Evolutionary conservation across 371 early-diverging fungal species (phyloP).

Genomic region (Mortierella sp.): DNA sequence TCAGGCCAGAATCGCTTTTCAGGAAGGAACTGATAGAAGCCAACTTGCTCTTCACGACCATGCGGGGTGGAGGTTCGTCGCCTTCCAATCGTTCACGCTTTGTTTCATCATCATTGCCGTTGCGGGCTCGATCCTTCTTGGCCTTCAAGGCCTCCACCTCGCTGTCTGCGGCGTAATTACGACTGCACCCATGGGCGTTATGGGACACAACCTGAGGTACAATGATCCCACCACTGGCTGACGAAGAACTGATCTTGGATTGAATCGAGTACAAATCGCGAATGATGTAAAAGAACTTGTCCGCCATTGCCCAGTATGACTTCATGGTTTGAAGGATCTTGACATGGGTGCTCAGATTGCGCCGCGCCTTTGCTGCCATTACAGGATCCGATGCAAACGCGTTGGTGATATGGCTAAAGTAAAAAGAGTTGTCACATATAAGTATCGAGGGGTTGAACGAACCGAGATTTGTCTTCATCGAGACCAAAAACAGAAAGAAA

Average conservation of each 20-base stretch:
- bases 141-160: conserved; percentile 12
- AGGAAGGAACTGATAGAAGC: conserved; percentile 52
- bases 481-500: no score
- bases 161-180: conserved; percentile 13
- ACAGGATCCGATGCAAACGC: conserved; percentile 59
- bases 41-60: conserved; percentile 45
- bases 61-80: conserved; percentile 13
- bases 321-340: conserved; percentile 63
- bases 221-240: conserved; percentile 25
- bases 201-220: conserved; percentile 51
- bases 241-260: conserved; percentile 51
- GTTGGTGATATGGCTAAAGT: conserved; percentile 60
- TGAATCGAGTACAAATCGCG: conserved; percentile 70
- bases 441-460: not conserved
- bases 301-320: conserved; percentile 70
- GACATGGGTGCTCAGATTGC: conserved; percentile 60
- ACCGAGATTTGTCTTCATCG: not conserved
- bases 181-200: conserved; percentile 27
- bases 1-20: conserved; percentile 51
- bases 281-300: conserved; percentile 69
- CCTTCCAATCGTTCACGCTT: conserved; percentile 2
- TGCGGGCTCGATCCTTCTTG: conserved; percentile 9
- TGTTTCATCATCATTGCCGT: conserved; percentile 1
- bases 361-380: conserved; percentile 59
- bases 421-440: no score